A percentile compares a stretch with the other conserved stretches of the same genome.
Evolutionary conservation across 768 basidiomycete genomes (phyloP).

Genomic region (Trametes gibbosa): DNA sequence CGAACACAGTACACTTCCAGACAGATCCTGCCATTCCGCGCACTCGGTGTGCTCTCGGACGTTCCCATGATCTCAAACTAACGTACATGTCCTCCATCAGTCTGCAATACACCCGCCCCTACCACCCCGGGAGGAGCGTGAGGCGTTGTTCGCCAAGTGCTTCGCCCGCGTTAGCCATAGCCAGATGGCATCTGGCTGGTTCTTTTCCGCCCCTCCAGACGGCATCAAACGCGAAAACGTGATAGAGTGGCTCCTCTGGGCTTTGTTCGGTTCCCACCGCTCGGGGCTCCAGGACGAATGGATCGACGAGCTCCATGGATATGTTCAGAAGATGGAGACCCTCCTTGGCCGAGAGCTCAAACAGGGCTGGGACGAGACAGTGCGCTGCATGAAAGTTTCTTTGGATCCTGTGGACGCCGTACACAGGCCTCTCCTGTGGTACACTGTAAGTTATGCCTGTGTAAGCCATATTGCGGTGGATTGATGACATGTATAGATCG

Average conservation of each 20-base stretch:
- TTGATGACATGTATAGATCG: constrained; percentile 40
- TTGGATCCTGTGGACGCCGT: constrained; percentile 53
- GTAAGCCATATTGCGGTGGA: too few relatives aligned
- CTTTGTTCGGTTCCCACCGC: constrained; percentile 47
- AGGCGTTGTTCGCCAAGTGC: constrained; percentile 50
- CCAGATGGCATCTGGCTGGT: constrained; percentile 50
- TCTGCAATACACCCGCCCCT: constrained; percentile 35
- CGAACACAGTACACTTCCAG: too few relatives aligned
- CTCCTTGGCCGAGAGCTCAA: constrained; percentile 40
- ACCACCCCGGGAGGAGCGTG: constrained; percentile 41
- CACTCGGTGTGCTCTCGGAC: too few relatives aligned
- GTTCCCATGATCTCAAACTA: too few relatives aligned
- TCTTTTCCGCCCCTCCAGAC: constrained; percentile 33
- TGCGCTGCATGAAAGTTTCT: constrained; percentile 49
- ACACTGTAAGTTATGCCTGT: constrained; percentile 42
- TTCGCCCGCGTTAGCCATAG: constrained; percentile 24
- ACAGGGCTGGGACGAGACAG: constrained; percentile 37
- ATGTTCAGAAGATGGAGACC: constrained; percentile 41
- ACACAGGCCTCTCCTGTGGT: constrained; percentile 67
- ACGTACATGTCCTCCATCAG: constrained; percentile 12
- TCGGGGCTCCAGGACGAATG: constrained; percentile 36
- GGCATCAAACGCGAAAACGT: constrained; percentile 46
- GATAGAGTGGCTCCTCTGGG: constrained; percentile 65
- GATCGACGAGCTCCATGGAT: constrained; percentile 50
- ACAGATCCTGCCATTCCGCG: too few relatives aligned